A percentile compares a stretch with the other conserved stretches of the same genome.
Evolutionary conservation across 257 asterid genomes (phyloP).

Genomic region (Ajuga chamaepitys): DNA sequence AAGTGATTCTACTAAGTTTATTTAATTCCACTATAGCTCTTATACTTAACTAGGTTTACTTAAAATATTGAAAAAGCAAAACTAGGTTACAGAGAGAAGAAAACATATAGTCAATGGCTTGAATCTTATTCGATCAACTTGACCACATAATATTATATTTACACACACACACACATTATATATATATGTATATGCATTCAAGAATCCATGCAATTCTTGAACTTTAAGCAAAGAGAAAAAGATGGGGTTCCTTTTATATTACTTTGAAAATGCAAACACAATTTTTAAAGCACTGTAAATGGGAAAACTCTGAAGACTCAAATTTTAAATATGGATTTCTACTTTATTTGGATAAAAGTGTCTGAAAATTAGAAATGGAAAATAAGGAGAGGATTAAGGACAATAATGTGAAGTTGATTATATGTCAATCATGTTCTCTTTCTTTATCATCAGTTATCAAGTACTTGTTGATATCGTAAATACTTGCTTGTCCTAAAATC

Average conservation of each 20-base stretch:
- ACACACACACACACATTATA: too few relatives aligned
- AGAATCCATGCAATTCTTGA: slow-evolving; percentile 39
- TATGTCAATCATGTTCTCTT: slow-evolving; percentile 14
- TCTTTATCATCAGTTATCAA: slow-evolving; percentile 23
- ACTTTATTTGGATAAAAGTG: slow-evolving; percentile 18
- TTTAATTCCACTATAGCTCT: slow-evolving; percentile 14
- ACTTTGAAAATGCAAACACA: slow-evolving; percentile 8
- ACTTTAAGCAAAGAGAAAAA: slow-evolving; percentile 33
- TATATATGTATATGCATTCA: not conserved
- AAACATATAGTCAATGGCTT: slow-evolving; percentile 25
- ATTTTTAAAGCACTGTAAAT: not conserved
- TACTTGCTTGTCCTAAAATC: slow-evolving; percentile 67
- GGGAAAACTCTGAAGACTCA: not conserved
- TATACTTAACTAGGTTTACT: too few relatives aligned
- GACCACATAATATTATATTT: slow-evolving; percentile 2
- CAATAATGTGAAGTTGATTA: slow-evolving; percentile 2
- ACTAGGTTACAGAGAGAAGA: not conserved
- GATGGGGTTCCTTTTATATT: slow-evolving; percentile 2
- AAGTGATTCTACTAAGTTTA: slow-evolving; percentile 30
- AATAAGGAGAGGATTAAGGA: slow-evolving; percentile 2
- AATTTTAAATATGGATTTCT: not conserved
- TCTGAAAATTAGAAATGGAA: slow-evolving; percentile 6
- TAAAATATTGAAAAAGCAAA: slow-evolving; percentile 12
- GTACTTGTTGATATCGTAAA: slow-evolving; percentile 37
- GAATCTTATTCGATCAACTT: slow-evolving; percentile 17